Conservation (phyloP, 2,329 filamentous ascomycete genomes). For the Penicillium sp. region DNA sequence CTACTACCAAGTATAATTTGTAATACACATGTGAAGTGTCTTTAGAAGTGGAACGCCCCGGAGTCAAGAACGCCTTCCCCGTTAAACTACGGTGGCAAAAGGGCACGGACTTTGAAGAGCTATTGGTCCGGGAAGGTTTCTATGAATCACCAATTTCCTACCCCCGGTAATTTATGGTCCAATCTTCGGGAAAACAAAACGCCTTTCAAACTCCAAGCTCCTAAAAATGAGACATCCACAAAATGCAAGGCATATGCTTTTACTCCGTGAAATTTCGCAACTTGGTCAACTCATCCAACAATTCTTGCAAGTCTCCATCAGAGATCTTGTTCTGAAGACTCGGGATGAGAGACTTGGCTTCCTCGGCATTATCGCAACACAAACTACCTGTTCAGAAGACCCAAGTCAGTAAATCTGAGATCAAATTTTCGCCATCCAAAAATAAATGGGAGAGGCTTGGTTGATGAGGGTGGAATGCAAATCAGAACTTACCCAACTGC, state of each 20-base stretch:
- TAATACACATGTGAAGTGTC: too few relatives aligned
- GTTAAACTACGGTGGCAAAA: constrained; percentile 4
- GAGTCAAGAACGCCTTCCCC: constrained; percentile 11
- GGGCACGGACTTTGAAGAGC: neutral
- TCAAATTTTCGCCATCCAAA: too few relatives aligned
- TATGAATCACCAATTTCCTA: constrained; percentile 9
- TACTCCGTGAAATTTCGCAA: constrained; percentile 54
- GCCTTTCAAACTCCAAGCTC: constrained; percentile 31
- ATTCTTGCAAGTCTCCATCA: constrained; percentile 81
- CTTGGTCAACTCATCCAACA: constrained; percentile 89
- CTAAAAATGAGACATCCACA: constrained; percentile 3
- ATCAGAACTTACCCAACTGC: constrained; percentile 67
- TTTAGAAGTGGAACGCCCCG: neutral
- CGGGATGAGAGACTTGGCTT: constrained; percentile 94
- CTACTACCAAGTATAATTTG: too few relatives aligned
- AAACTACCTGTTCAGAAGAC: constrained; percentile 65
- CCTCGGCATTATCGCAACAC: constrained; percentile 88
- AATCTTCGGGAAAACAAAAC: neutral
- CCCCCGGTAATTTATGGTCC: neutral
- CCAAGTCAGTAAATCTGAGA: constrained; percentile 1
- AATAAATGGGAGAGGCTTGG: neutral
- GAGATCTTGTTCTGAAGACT: constrained; percentile 84
- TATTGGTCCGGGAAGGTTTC: neutral
- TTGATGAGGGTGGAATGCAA: neutral
- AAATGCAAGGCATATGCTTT: constrained; percentile 6